Evolutionary conservation across 192 early-diverging fungal genomes (phyloP).

Genomic region (Backusella tarrabulga): DNA sequence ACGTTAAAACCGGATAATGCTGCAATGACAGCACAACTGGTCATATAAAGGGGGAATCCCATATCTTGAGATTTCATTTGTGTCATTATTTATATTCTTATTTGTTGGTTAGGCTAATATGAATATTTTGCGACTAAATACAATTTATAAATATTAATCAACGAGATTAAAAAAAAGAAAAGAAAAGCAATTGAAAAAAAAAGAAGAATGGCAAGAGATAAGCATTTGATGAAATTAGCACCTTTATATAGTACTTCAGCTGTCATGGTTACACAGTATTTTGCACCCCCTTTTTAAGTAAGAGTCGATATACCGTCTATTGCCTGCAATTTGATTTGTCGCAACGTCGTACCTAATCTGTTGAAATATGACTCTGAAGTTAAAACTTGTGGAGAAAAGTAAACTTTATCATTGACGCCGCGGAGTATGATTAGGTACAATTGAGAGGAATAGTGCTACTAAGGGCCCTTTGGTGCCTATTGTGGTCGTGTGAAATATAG

Average conservation of each 20-base stretch:
- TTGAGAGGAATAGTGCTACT: not conserved
- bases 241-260: not conserved
- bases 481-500: slow-evolving; percentile 1
- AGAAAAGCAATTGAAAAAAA: not conserved
- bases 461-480: not conserved
- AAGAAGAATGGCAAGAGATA: slow-evolving; percentile 13
- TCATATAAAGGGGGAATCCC: slow-evolving; percentile 29
- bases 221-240: not conserved
- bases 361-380: not conserved
- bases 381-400: not conserved
- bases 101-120: slow-evolving; percentile 4
- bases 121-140: not conserved
- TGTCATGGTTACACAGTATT: not conserved
- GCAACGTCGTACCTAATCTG: not conserved
- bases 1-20: slow-evolving; percentile 35
- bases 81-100: slow-evolving; percentile 2
- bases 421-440: not conserved
- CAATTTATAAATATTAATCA: slow-evolving; percentile 11
- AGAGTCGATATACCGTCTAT: slow-evolving; percentile 14
- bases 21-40: slow-evolving; percentile 23
- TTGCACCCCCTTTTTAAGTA: slow-evolving; percentile 8
- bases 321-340: not conserved
- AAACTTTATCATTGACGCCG: slow-evolving; percentile 1
- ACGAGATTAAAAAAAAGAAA: slow-evolving; percentile 1
- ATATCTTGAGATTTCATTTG: slow-evolving; percentile 19